Evolutionary conservation across 441 rosid species (phyloP).

Genomic region (Melastoma candidum): DNA sequence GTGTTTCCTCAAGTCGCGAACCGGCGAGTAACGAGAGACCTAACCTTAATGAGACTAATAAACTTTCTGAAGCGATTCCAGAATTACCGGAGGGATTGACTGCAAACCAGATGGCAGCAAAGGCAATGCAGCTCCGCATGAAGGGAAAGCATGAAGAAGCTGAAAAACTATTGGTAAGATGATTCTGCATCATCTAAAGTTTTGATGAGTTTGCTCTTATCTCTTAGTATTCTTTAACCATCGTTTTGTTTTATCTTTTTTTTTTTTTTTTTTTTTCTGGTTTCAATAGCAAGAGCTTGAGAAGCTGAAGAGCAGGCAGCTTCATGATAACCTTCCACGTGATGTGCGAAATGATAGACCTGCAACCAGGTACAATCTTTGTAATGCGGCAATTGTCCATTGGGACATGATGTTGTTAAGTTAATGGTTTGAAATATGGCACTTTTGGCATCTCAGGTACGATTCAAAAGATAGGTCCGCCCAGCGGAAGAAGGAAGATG

Average conservation of each 20-base stretch:
- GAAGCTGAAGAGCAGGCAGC: slow-evolving; percentile 41
- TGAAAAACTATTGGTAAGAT: slow-evolving; percentile 53
- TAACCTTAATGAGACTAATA: slow-evolving; percentile 16
- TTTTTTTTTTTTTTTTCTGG: background rate
- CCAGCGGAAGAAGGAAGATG: slow-evolving; percentile 44
- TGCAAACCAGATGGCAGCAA: slow-evolving; percentile 77
- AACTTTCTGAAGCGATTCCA: slow-evolving; percentile 19
- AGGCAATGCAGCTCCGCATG: slow-evolving; percentile 77
- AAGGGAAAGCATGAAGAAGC: slow-evolving; percentile 86
- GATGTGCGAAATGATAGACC: slow-evolving; percentile 23
- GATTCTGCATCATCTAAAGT: background rate
- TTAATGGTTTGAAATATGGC: background rate
- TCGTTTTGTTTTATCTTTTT: no score
- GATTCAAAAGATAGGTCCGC: slow-evolving; percentile 18
- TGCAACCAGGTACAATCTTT: slow-evolving; percentile 29
- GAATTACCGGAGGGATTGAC: slow-evolving; percentile 31
- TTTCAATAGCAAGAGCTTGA: slow-evolving; percentile 58
- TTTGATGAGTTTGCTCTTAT: background rate
- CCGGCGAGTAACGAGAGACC: slow-evolving; percentile 18
- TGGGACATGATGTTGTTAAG: background rate
- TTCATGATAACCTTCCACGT: slow-evolving; percentile 23
- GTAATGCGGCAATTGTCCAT: no score
- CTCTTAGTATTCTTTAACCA: no score
- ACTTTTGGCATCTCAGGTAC: slow-evolving; percentile 28
- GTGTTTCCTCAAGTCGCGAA: slow-evolving; percentile 19